These are phyloP conservation scores for Myxozyma geophila DNA, from an alignment of 805 yeast species.

Conservation along the genomic window DNA sequence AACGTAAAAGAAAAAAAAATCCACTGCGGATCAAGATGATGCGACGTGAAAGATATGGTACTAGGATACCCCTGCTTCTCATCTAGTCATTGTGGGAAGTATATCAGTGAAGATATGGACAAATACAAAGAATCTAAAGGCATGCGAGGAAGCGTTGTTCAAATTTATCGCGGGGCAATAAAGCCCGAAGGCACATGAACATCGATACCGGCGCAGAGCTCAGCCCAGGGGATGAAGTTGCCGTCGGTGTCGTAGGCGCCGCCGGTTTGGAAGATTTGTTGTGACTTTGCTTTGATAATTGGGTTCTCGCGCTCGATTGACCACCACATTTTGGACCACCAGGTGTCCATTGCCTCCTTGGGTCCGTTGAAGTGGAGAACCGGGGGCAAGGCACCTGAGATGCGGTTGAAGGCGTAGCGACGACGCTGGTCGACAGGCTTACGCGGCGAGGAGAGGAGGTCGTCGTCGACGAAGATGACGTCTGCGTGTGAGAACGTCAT, in stretches of 20 bases:
- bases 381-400: slow-evolving; percentile 31
- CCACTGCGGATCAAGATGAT: too few relatives aligned
- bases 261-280: slow-evolving; percentile 29
- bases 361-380: slow-evolving; percentile 37
- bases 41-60: too few relatives aligned
- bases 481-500: slow-evolving; percentile 36
- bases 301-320: slow-evolving; percentile 19
- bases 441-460: slow-evolving; percentile 25
- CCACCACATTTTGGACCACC: slow-evolving; percentile 39
- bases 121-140: neutral
- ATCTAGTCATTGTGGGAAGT: too few relatives aligned
- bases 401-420: slow-evolving; percentile 30
- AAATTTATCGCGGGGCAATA: slow-evolving; percentile 3
- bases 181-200: slow-evolving; percentile 26
- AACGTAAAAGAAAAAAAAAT: too few relatives aligned
- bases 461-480: slow-evolving; percentile 30
- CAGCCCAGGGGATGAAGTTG: slow-evolving; percentile 29
- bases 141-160: too few relatives aligned
- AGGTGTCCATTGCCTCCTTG: slow-evolving; percentile 34
- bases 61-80: too few relatives aligned
- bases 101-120: too few relatives aligned
- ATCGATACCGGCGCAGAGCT: slow-evolving; percentile 25
- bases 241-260: slow-evolving; percentile 34
- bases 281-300: slow-evolving; percentile 18
- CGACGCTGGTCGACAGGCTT: slow-evolving; percentile 25